Conservation (phyloP, 345 rosid genomes). For the Gossypioides kirkii region DNA sequence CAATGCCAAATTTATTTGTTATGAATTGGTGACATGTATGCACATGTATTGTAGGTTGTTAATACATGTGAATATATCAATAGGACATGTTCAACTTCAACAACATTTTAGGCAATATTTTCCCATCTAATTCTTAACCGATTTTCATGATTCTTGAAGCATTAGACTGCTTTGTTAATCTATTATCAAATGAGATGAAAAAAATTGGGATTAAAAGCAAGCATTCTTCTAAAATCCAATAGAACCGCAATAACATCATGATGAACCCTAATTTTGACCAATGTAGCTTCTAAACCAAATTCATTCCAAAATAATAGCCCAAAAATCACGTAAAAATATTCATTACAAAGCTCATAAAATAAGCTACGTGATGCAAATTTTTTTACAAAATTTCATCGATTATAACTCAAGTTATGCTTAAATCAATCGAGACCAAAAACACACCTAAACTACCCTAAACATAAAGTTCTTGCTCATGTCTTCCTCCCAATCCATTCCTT, state of each 20-base stretch:
- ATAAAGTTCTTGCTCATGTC: not conserved
- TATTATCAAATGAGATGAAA: not conserved
- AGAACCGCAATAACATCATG: conserved; percentile 32
- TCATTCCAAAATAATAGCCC: conserved; percentile 15
- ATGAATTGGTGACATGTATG: not conserved
- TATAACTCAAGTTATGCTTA: conserved; percentile 24
- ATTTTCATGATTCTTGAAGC: not conserved
- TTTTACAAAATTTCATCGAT: conserved; percentile 16
- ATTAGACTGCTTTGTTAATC: not conserved
- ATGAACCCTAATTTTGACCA: conserved; percentile 52
- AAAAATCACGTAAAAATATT: not conserved
- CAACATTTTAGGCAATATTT: not conserved
- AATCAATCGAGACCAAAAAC: conserved; percentile 51
- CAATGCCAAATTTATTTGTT: not conserved
- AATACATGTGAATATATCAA: not conserved
- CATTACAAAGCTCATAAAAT: conserved; percentile 45
- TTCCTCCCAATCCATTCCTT: not conserved
- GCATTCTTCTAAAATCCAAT: not conserved
- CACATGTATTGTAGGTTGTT: not conserved
- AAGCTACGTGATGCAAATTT: conserved; percentile 25
- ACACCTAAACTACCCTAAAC: conserved; percentile 42
- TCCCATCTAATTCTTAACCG: not conserved
- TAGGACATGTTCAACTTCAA: conserved; percentile 4
- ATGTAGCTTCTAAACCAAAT: conserved; percentile 28
- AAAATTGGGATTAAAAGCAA: not conserved